Base-by-base conservation (phyloP, 164 flowering plant species). In the Nymphaea colorata region DNA sequence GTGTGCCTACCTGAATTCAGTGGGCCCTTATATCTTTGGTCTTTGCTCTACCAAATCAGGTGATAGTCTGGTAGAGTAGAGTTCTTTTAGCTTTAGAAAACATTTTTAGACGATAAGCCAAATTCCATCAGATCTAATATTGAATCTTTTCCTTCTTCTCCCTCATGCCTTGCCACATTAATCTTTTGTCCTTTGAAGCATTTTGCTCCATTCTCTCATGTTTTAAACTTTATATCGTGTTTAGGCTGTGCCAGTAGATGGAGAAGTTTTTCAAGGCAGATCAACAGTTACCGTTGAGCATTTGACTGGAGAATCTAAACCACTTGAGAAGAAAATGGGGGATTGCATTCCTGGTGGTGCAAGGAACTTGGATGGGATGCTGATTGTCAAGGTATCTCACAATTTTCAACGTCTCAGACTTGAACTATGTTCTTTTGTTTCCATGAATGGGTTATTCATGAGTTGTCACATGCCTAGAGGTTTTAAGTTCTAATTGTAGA, bases 341-440 rank as follows among this genome's bases (percentile, higher is more conserved):
- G 96, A 94, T 76, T 80, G 80, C 69, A 80, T 94, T 80, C 99
- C 99, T 70, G 98, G 99, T 60, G 99, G 99, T 66, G 99, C 99
- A 51, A 83, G 96, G 76, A 94, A 89, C 77, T 78, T 88, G 84
- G 97, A 91, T 80, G 98, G 98, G 53, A 85, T 93, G 90, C 82
- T 94, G 82, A 82, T 94, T 71, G 86, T 94, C 43, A 94, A 88
- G 94, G 99, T 94, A 78, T 71, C 36, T 60, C 57, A 18, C 62
- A 42, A n/a, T 61, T n/a, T 61, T 11, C 41, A 47, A 47, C 5
- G 55, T 47, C 55, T 6, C 12, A 12, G 11, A 47, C 12, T 5
- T 47, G 7, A 47, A 4, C 6, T 47, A 47, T 47, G 55, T 4
- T 47, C 55, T 6, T 47, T 47, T 47, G 36, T 25, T 25, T 25